A percentile compares a stretch with the other conserved stretches of the same genome.
These are phyloP conservation scores for Auxenochlorella pyrenoidosa DNA, from an alignment of 139 green algal species.

Conservation along the genomic window DNA sequence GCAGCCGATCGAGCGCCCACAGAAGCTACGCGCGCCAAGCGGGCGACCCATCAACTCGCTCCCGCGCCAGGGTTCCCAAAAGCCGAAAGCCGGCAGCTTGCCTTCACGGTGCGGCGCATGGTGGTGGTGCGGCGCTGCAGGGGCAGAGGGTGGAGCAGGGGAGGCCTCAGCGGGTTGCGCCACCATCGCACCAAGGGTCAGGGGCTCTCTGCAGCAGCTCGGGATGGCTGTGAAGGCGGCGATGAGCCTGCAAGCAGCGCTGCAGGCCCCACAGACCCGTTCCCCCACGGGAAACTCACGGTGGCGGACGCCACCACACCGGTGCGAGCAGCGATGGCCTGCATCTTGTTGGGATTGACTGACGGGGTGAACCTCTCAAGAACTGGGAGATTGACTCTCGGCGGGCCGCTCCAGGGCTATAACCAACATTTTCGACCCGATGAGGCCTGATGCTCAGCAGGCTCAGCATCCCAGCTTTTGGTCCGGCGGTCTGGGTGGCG, in stretches of 20 bases:
- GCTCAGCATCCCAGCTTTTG: no score
- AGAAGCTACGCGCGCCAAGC: neutral
- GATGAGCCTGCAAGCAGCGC: neutral
- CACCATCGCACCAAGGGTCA: neutral
- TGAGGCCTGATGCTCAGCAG: no score
- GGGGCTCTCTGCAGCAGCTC: neutral
- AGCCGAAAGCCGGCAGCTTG: neutral
- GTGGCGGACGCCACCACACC: conserved; percentile 23
- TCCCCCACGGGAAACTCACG: neutral
- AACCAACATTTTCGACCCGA: no score
- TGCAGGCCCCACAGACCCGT: no score
- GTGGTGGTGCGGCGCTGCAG: conserved; percentile 46
- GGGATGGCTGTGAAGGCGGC: neutral
- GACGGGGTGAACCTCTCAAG: neutral
- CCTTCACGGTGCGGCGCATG: conserved; percentile 58
- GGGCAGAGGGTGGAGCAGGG: neutral
- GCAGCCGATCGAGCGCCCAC: no score
- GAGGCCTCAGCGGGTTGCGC: neutral
- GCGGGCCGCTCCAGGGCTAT: neutral
- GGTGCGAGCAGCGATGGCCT: conserved; percentile 30
- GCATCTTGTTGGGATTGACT: conserved; percentile 1
- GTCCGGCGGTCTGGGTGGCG: no score
- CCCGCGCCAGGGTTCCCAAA: neutral
- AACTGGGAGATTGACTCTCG: neutral
- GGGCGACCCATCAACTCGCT: neutral